Evolutionary conservation across 345 rosid species (phyloP).

Genomic region (Cardamine chenopodiifolia): DNA sequence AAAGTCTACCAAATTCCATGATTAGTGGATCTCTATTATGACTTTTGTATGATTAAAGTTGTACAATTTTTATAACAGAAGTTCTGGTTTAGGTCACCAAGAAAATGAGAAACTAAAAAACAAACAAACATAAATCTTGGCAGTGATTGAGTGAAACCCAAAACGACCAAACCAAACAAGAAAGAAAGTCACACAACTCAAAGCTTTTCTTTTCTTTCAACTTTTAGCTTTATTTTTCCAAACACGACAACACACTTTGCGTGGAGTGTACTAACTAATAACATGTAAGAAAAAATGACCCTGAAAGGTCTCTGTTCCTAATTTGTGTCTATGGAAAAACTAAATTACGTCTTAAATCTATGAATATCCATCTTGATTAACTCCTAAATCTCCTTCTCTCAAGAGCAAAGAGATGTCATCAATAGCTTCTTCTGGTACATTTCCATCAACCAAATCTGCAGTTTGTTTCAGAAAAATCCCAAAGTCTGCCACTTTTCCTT

Average conservation of each 20-base stretch:
- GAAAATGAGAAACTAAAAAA: neutral
- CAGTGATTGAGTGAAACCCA: neutral
- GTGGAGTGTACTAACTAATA: constrained; percentile 37
- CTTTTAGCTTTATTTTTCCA: neutral
- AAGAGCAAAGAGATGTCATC: constrained; percentile 33
- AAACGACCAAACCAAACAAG: constrained; percentile 28
- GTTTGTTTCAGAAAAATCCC: constrained; percentile 22
- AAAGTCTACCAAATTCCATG: neutral
- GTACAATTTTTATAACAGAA: constrained; percentile 1
- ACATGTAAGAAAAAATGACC: constrained; percentile 14
- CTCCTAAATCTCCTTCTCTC: constrained; percentile 16
- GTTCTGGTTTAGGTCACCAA: constrained; percentile 27
- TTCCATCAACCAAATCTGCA: neutral
- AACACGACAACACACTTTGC: constrained; percentile 40
- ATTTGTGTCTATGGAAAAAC: neutral
- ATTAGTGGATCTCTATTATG: constrained; percentile 3
- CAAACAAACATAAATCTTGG: constrained; percentile 7
- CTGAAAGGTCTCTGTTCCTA: constrained; percentile 31
- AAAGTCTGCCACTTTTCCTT: neutral
- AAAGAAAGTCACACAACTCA: constrained; percentile 34
- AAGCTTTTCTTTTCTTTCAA: constrained; percentile 7
- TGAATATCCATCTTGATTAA: neutral
- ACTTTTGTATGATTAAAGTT: constrained; percentile 20
- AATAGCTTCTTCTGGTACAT: constrained; percentile 25
- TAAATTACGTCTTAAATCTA: neutral